A percentile compares a stretch with the other conserved stretches of the same genome.
phyloP scores from a whole-genome alignment of 2,329 filamentous ascomycete genomes.

The Phyllosticta citribraziliensis region DNA sequence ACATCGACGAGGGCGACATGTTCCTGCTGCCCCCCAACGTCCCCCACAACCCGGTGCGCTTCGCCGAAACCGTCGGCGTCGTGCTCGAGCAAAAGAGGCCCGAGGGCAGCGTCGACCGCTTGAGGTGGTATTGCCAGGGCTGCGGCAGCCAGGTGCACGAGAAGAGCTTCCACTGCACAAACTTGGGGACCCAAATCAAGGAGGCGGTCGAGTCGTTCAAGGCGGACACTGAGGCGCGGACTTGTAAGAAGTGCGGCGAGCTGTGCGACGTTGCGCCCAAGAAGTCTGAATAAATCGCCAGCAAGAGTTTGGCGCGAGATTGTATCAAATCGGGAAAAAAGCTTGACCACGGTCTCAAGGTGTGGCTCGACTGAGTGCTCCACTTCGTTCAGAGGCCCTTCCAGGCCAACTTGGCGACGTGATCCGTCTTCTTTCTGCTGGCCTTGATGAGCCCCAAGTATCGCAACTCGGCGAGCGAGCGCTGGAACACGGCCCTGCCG shows the following conservation, averaged over 20 bases:
- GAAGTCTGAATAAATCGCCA: constrained; percentile 13
- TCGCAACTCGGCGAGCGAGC: constrained; percentile 72
- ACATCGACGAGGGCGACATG: constrained; percentile 88
- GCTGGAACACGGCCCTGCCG: constrained; percentile 64
- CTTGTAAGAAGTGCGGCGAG: constrained; percentile 65
- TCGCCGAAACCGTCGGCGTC: constrained; percentile 85
- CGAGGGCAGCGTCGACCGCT: constrained; percentile 57
- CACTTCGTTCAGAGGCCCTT: constrained; percentile 53
- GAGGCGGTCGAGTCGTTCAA: constrained; percentile 76
- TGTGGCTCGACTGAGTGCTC: not conserved
- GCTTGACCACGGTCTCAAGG: not conserved
- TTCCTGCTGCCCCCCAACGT: constrained; percentile 88
- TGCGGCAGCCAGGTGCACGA: constrained; percentile 73
- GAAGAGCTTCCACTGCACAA: constrained; percentile 75
- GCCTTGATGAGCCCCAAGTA: constrained; percentile 79
- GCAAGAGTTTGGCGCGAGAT: not conserved
- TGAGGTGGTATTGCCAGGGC: constrained; percentile 81
- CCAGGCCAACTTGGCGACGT: constrained; percentile 74
- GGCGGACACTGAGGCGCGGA: constrained; percentile 57
- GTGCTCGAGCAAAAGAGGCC: constrained; percentile 82
- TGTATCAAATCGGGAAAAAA: not conserved
- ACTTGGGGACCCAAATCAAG: constrained; percentile 92
- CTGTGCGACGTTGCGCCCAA: constrained; percentile 62
- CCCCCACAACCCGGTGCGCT: constrained; percentile 92
- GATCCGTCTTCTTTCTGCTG: constrained; percentile 86